Evolutionary conservation across 2,329 filamentous ascomycete genomes (phyloP).

Genomic region (Apiospora sp.): DNA sequence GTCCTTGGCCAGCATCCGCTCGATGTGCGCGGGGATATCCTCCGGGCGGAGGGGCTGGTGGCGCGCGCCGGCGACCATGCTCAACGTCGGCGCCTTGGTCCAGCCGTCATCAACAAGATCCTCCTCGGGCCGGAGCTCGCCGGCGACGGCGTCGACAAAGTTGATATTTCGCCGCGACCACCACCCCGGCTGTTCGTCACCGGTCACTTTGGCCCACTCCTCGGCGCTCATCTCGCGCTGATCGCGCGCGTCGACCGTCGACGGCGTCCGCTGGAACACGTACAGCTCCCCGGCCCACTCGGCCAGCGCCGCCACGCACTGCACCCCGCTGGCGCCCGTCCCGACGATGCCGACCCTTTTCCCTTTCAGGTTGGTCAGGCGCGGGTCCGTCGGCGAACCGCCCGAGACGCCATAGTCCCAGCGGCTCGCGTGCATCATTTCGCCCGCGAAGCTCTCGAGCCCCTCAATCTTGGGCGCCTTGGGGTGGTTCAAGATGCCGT

Average conservation of each 20-base stretch:
- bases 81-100: conserved; percentile 47
- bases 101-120: conserved; percentile 60
- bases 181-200: not conserved
- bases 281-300: conserved; percentile 58
- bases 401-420: conserved; percentile 56
- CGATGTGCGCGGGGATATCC: conserved; percentile 20
- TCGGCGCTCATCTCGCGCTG: conserved; percentile 45
- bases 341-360: conserved; percentile 58
- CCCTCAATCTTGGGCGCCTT: conserved; percentile 51
- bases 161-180: conserved; percentile 44
- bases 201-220: conserved; percentile 49
- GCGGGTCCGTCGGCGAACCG: conserved; percentile 48
- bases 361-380: conserved; percentile 53
- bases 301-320: conserved; percentile 54
- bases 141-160: conserved; percentile 48
- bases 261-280: conserved; percentile 65
- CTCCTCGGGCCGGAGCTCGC: conserved; percentile 39
- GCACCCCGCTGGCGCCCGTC: conserved; percentile 58
- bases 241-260: conserved; percentile 29
- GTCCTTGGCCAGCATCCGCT: conserved; percentile 49
- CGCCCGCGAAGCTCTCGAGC: conserved; percentile 50
- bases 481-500: conserved; percentile 49
- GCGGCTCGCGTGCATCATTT: conserved; percentile 54
- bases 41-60: not conserved
- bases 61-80: conserved; percentile 43